Evolutionary conservation across 805 yeast genomes (phyloP), one percentile per base, ranked within the genome.

Genomic region (Ogataea trehaloabstinens): DNA sequence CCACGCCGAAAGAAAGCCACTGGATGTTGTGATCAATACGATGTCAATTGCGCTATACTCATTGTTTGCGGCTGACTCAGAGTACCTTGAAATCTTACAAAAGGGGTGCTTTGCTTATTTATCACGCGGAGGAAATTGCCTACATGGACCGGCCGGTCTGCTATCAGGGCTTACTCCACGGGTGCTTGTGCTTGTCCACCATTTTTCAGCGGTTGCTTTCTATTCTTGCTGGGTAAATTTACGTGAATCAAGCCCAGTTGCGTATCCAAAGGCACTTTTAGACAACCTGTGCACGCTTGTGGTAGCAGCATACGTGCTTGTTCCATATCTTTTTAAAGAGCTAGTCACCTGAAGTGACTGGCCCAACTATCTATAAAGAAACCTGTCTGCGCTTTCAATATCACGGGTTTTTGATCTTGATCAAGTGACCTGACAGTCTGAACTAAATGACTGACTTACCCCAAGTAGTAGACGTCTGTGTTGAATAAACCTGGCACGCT

Each of bases 131-230:
- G 97, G 97, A 17, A 78, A 70, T 37, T 83, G 89, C 55, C 77
- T 86, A 15, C 58, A 64, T 16, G 83, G 82, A 5, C 99, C 99
- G 5, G 82, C 88, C 37, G 82, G 87, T 4, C 76, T 93, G 54
- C 73, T 93, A 37, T 74, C 90, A 41, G 99, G 97, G 12, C 70
- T 88, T 55, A 64, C 77, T 39, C 95, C 95, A 34, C 73, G 71
- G 49, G 96, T 97, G 11, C 67, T 76, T 58, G 54, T 77, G 33
- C 72, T 93, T 45, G 80, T 95, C 56, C 76, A 80, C 61, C 96
- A 91, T 53, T 93, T 93, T 65, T 87, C 87, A 64, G 73, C 83
- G 34, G 98, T 93, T 35, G 98, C 96, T 1, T 76, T 91, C 52
- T 90, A 85, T 60, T 75, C 91, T 5, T 80, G 91, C 40, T 78